Evolutionary conservation across 2,329 filamentous ascomycete genomes (phyloP).

Genomic region (Curvularia hawaiiensis): DNA sequence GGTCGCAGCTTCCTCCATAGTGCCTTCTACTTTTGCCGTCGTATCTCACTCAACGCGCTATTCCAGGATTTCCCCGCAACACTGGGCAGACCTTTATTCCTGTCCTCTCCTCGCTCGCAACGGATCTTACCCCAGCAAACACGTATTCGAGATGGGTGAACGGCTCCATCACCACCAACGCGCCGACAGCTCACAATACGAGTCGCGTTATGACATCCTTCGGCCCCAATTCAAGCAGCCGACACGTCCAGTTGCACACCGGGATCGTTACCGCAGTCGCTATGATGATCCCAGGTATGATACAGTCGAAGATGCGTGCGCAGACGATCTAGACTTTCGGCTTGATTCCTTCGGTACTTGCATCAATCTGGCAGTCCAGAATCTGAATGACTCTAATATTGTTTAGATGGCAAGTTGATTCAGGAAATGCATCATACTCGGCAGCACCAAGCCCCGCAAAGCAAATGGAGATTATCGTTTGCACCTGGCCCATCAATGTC

Average conservation of each 20-base stretch:
- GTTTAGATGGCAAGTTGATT: conserved; percentile 45
- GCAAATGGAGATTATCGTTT: conserved; percentile 47
- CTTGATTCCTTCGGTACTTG: conserved; percentile 58
- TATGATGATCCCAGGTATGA: conserved; percentile 26
- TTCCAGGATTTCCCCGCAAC: neutral
- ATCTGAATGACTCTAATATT: neutral
- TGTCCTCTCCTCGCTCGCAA: neutral
- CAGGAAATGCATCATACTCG: conserved; percentile 40
- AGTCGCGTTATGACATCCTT: conserved; percentile 18
- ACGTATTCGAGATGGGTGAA: conserved; percentile 27
- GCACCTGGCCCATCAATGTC: conserved; percentile 27
- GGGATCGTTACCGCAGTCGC: conserved; percentile 35
- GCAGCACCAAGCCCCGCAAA: conserved; percentile 42
- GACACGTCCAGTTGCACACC: conserved; percentile 13
- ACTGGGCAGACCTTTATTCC: neutral
- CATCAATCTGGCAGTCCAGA: neutral
- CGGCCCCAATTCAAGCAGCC: conserved; percentile 23
- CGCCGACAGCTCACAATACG: conserved; percentile 1
- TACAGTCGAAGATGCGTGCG: conserved; percentile 32
- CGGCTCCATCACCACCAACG: conserved; percentile 18
- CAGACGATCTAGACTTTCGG: conserved; percentile 20
- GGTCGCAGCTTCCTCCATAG: conserved; percentile 29
- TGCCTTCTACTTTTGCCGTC: conserved; percentile 23
- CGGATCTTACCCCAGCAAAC: neutral
- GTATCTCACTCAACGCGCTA: conserved; percentile 8